Conservation (phyloP, 176 grass and related monocot species). For the Oryza punctata region DNA sequence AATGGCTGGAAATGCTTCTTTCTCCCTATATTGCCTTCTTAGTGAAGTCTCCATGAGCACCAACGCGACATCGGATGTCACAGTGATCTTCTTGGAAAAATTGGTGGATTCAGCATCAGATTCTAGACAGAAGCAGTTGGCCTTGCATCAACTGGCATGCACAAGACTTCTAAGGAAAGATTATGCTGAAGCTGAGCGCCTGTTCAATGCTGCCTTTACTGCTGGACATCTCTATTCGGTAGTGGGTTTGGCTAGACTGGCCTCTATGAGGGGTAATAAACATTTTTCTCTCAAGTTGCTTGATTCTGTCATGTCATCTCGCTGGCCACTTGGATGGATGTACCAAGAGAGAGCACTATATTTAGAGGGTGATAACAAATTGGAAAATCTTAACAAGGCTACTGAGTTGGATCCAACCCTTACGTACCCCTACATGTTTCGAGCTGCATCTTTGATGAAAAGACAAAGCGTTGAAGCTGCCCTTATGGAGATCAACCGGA, state of each 20-base stretch:
- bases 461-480: constrained; percentile 90
- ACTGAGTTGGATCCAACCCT: constrained; percentile 91
- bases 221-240: constrained; percentile 89
- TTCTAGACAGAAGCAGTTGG: constrained; percentile 77
- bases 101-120: constrained; percentile 77
- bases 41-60: constrained; percentile 79
- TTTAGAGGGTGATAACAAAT: constrained; percentile 75
- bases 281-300: constrained; percentile 89
- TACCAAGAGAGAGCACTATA: constrained; percentile 94
- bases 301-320: constrained; percentile 81
- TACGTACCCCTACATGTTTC: constrained; percentile 91
- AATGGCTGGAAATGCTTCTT: constrained; percentile 78
- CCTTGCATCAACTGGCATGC: constrained; percentile 84
- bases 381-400: constrained; percentile 89
- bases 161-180: constrained; percentile 75
- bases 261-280: constrained; percentile 72
- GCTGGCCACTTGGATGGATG: constrained; percentile 94
- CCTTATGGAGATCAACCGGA: constrained; percentile 84
- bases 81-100: constrained; percentile 73
- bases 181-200: constrained; percentile 63
- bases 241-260: constrained; percentile 79
- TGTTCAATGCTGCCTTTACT: constrained; percentile 79
- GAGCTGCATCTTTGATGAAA: constrained; percentile 83
- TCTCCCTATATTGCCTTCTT: constrained; percentile 91
- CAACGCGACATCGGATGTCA: constrained; percentile 71